A percentile compares a stretch with the other conserved stretches of the same genome.
Conservation (phyloP, 2,329 filamentous ascomycete genomes). For the Lecanicillium sp. region DNA sequence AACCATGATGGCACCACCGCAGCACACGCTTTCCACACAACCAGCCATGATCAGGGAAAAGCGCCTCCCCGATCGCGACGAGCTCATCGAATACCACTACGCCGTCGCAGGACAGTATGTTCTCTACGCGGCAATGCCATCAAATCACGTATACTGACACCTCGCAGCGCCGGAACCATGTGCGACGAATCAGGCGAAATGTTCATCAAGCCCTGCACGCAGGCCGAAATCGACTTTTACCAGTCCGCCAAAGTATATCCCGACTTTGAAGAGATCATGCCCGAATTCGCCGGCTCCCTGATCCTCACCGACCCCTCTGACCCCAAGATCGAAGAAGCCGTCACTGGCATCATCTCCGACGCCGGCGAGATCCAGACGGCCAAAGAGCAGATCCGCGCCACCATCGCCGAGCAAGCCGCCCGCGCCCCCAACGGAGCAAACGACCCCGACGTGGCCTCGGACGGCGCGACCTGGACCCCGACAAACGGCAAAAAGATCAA, state of each 20-base stretch:
- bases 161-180: constrained; percentile 75
- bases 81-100: constrained; percentile 64
- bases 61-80: constrained; percentile 49
- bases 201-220: constrained; percentile 90
- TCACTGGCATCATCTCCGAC: constrained; percentile 38
- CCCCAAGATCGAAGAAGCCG: constrained; percentile 41
- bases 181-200: constrained; percentile 77
- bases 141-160: not conserved
- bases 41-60: constrained; percentile 24
- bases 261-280: constrained; percentile 74
- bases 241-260: constrained; percentile 63
- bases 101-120: constrained; percentile 83
- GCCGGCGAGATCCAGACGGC: constrained; percentile 27
- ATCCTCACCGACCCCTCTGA: constrained; percentile 54
- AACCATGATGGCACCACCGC: too few relatives aligned
- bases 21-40: not conserved
- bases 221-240: constrained; percentile 85
- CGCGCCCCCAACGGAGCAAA: constrained; percentile 15
- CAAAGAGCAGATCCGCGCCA: constrained; percentile 28
- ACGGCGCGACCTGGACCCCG: constrained; percentile 38
- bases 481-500: constrained; percentile 56
- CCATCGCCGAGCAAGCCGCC: constrained; percentile 29
- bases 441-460: constrained; percentile 13
- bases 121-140: not conserved
- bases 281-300: constrained; percentile 76